Evolutionary conservation across 176 grass and related monocot genomes (phyloP).

Genomic region (Bromus sterilis): DNA sequence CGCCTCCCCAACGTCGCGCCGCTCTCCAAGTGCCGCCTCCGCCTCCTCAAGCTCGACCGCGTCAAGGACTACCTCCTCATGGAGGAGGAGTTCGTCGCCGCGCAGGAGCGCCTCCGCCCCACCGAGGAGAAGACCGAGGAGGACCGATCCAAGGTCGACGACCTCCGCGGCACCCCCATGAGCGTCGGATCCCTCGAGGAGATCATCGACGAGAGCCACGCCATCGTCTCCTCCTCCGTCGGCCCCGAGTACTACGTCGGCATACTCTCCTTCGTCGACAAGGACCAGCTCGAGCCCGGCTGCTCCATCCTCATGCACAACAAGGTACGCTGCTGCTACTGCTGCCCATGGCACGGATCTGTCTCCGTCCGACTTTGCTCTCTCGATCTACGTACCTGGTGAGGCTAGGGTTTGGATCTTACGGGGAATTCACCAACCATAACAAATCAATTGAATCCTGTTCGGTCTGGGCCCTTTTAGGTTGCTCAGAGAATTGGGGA

Average conservation of each 20-base stretch:
- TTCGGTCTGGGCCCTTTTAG: neutral
- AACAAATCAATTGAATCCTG: neutral
- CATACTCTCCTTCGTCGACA: slow-evolving; percentile 81
- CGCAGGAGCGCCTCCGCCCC: slow-evolving; percentile 77
- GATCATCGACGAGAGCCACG: slow-evolving; percentile 88
- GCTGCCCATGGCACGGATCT: neutral
- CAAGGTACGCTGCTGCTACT: slow-evolving; percentile 26
- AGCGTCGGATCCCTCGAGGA: slow-evolving; percentile 87
- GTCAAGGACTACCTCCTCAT: slow-evolving; percentile 90
- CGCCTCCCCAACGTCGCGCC: slow-evolving; percentile 70
- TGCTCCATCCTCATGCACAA: slow-evolving; percentile 93
- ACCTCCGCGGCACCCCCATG: slow-evolving; percentile 78
- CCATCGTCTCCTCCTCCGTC: slow-evolving; percentile 76
- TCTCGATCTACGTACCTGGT: neutral
- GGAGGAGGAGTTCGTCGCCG: slow-evolving; percentile 90
- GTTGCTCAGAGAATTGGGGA: neutral
- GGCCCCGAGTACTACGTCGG: slow-evolving; percentile 88
- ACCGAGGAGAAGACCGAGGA: slow-evolving; percentile 82
- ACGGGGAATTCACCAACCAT: neutral
- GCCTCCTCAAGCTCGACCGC: slow-evolving; percentile 84
- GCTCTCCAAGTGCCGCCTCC: slow-evolving; percentile 80
- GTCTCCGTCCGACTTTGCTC: neutral
- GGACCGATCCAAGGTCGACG: slow-evolving; percentile 85
- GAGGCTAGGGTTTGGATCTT: neutral
- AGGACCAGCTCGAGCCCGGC: slow-evolving; percentile 86